Evolutionary conservation across 176 grass and related monocot genomes (phyloP), one percentile per base, ranked within the genome.

Genomic region (Cymbopogon citratus): DNA sequence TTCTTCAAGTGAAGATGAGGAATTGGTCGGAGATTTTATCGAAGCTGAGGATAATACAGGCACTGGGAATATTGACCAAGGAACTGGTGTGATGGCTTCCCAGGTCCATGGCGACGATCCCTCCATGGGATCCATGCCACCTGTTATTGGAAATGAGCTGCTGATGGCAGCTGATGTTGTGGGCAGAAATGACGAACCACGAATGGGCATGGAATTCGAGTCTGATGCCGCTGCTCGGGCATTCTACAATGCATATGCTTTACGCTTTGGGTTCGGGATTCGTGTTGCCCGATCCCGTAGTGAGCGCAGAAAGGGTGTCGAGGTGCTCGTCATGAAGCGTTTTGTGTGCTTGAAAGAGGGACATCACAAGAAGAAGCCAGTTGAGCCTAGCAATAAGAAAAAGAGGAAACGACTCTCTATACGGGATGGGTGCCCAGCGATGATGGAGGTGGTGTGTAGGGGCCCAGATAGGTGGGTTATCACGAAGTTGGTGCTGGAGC

Each of bases 291-390:
- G 95, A 44, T 94, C 95, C 59, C 95, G 92, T 27, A 92, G 84
- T 39, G 92, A 98, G 81, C 52, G 86, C 21, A 81, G 95, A 52
- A 98, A 98, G 77, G 95, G 92, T 26, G 12, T 88, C 0, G 95
- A 98, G 66, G 86, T 94, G 34, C 84, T 98, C 4, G 88, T 95
- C 48, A 98, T 92, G 92, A 98, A 98, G 82, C 88, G 95, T 56
- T 98, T 98, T 86, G 95, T 98, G 62, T 98, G 95, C 80, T 57
- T 98, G 74, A 98, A 98, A 83, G 95, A 98, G 83, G 95, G 95
- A n/a, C 95, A 98, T 76, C 92, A 98, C 72, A 98, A 91, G 79
- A 94, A 98, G 79, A 94, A 98, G 81, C 76, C 69, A 24, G 31
- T 45, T 33, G 89, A 88, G 0, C 71, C 63, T 24, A 79, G 35